Evolutionary conservation across 2,329 filamentous ascomycete genomes (phyloP), one percentile per base, ranked within the genome.

Genomic region (Apiospora kogelbergensis): DNA sequence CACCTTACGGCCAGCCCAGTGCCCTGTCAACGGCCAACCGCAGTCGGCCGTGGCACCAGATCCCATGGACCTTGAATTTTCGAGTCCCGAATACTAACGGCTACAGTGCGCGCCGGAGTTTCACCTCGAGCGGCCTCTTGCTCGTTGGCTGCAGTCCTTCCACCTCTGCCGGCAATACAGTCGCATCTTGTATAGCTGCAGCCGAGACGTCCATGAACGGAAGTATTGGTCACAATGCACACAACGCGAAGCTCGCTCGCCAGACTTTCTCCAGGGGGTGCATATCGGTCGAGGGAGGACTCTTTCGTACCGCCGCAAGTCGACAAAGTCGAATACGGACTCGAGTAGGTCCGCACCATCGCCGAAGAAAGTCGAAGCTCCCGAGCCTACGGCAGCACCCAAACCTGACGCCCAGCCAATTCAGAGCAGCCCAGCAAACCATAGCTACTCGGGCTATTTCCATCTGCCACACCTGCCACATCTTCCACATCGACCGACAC

Each of bases 401-500:
- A 81, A 87, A 60, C 80, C 84, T 20, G 78, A 83, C 60, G 85
- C 87, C 37, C 79, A 89, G 75, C 88, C 86, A 42, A 89, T 88
- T 22, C 46, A 67, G 24, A 22, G 37, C n/a, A 48, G 42, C 26
- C 48, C 40, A 15, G 11, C 46, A 42, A 48, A 67, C 22, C 66
- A 57, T 10, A 42, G 37, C 66, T 67, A 41, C 26, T 53, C 45
- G 5, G 66, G 53, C 73, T 91, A 91, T 73, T 89, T 68, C 82
- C 86, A 81, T 67, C 75, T 83, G 40, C 78, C 78, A 10, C 72
- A 76, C 69, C 79, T 70, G 13, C 66, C 66, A 30, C 91, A 93
- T 74, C 88, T 94, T 79, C 89, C 91, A n/a, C 94, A 98, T 82
- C 88, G 95, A 24, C 95, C 96, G 6, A 95, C 91, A 9, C 98